Base-by-base conservation (phyloP, 768 basidiomycete genomes). In the Trametes sanguinea region DNA sequence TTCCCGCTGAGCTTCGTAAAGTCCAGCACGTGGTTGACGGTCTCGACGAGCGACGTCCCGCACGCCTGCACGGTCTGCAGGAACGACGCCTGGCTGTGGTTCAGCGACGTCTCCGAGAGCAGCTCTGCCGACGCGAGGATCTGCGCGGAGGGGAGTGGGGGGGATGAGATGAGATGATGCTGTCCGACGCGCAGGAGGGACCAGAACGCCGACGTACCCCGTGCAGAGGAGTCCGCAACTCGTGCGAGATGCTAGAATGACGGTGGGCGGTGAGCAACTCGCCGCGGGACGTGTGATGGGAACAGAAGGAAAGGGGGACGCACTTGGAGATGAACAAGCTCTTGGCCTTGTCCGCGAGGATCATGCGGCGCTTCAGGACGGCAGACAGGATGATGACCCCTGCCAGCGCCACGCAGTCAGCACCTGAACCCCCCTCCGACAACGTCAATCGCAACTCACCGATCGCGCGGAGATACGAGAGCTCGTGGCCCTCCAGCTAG, bases 1-100 rank as follows among this genome's bases (percentile, higher is more conserved):
- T 89, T 92, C 22, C 94, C 94, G 63, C 92, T 94, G 27, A 96
- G 81, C 71, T 98, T 98, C 33, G 94, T 96, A 70, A 95, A 98
- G 72, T 98, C 95, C 30, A 98, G 78, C 5, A 98, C 95, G 67
- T 98, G 95, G 70, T 97, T 97, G 51, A 98, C 94, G 0, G 95
- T 96, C 77, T 98, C 95, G 44, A 95, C 92, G 1, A 98, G 82
- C 1, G 93, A 94, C n/a, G 90, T 95, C 13, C 94, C 95, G 70
- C 95, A 97, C 6, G 93, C 94, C 72, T 95, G 91, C 1, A 97
- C 92, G 0, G 95, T 97, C 70, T 94, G 90, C 52, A 97, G 76
- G 78, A 94, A 96, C 0, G 94, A 93, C 9, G 78, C 72, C 73
- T 98, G 95, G 11, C 87, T 86, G 50, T 90, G 86, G 69, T 86